Percentiles rank a stretch among this genome's conserved stretches.
Conservation (phyloP, 2,329 filamentous ascomycete species). For the Apiospora saccharicola region DNA sequence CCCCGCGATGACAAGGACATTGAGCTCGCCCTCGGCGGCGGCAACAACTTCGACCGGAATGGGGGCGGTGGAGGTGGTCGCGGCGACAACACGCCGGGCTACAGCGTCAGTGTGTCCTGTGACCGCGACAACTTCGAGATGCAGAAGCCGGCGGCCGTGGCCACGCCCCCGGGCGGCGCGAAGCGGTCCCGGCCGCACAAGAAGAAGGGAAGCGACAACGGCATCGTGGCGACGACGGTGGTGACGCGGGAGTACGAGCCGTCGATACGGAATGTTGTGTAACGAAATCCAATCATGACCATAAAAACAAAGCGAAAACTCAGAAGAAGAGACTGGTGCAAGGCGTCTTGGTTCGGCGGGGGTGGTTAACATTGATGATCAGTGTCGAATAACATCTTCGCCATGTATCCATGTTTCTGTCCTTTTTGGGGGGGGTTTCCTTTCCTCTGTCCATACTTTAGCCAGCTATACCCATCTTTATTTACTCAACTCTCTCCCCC, state of each 20-base stretch:
- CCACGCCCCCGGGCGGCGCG: background rate
- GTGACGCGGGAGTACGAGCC: constrained; percentile 20
- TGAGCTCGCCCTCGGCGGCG: background rate
- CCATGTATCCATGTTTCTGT: background rate
- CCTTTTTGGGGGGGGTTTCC: background rate
- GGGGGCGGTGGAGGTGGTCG: background rate
- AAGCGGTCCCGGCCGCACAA: background rate
- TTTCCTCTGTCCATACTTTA: background rate
- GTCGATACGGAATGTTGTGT: background rate
- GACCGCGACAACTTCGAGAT: background rate
- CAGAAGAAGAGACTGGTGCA: background rate
- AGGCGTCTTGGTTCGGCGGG: too few species aligned
- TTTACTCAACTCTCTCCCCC: background rate
- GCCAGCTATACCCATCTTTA: background rate
- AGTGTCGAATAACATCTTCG: background rate
- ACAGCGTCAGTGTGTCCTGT: constrained; percentile 13
- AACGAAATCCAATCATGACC: background rate
- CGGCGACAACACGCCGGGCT: background rate
- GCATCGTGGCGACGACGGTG: constrained; percentile 21
- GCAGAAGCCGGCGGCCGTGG: background rate
- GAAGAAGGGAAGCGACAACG: background rate
- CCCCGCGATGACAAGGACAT: background rate
- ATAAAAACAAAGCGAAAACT: background rate
- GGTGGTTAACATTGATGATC: background rate
- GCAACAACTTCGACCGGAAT: background rate